Conservation (phyloP, 2,329 filamentous ascomycete genomes). For the Scytalidium sp. region DNA sequence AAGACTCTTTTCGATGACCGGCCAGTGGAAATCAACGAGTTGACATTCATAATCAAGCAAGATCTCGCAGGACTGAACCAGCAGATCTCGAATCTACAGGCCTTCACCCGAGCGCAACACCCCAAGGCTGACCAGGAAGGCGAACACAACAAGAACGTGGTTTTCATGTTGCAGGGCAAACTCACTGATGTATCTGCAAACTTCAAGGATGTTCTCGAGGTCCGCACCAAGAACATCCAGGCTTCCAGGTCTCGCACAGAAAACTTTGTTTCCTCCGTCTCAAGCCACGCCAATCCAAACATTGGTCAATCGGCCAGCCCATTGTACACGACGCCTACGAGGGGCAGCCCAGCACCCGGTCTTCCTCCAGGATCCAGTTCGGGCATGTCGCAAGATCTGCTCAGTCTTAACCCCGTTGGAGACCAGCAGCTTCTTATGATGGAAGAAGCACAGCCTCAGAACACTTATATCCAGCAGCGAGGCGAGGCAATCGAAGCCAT, state of each 20-base stretch:
- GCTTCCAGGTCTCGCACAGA: slow-evolving; percentile 88
- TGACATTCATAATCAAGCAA: slow-evolving; percentile 98
- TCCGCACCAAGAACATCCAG: slow-evolving; percentile 96
- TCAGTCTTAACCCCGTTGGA: slow-evolving; percentile 80
- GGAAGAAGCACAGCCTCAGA: slow-evolving; percentile 84
- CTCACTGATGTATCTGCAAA: slow-evolving; percentile 89
- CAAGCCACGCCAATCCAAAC: slow-evolving; percentile 66
- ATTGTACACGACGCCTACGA: slow-evolving; percentile 75
- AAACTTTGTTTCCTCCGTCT: slow-evolving; percentile 92
- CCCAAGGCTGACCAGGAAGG: slow-evolving; percentile 76
- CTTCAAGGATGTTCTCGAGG: slow-evolving; percentile 96
- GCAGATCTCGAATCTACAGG: slow-evolving; percentile 81
- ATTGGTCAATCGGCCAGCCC: slow-evolving; percentile 78
- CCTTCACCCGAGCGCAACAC: slow-evolving; percentile 73
- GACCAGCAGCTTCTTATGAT: slow-evolving; percentile 89
- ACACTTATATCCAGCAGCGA: slow-evolving; percentile 87
- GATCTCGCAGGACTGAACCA: slow-evolving; percentile 83
- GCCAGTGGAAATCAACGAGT: slow-evolving; percentile 93
- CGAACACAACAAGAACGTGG: slow-evolving; percentile 97
- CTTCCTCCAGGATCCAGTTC: slow-evolving; percentile 3
- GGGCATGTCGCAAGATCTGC: slow-evolving; percentile 56
- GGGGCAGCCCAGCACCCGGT: slow-evolving; percentile 62
- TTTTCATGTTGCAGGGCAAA: slow-evolving; percentile 86
- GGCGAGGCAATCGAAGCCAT: slow-evolving; percentile 97
- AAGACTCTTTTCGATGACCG: slow-evolving; percentile 97